Evolutionary conservation across 2,329 filamentous ascomycete species (phyloP), one percentile per base, ranked within the genome.

Genomic region (Aureobasidium vineae): DNA sequence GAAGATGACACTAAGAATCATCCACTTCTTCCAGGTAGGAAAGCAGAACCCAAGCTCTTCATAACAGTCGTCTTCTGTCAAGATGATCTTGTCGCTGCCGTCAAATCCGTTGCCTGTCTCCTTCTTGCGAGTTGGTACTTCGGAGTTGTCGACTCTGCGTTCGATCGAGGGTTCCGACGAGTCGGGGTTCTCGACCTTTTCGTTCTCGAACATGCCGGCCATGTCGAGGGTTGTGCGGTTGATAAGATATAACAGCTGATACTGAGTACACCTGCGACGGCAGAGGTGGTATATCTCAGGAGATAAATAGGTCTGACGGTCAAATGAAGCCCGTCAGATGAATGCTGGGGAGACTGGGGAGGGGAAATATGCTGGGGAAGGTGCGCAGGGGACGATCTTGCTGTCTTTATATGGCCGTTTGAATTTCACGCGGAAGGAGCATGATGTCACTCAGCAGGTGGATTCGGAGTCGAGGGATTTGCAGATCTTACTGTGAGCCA

Each of bases 21-120:
- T 76, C 84, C 84, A 86, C 71, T 85, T 85, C 75, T 81, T 83
- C 78, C 76, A 79, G 1, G 71, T 75, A 0, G 83, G 75, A 67
- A 80, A 85, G 15, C 73, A 75, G 72, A 79, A 83, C 16, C 82
- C 84, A 13, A 84, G 78, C 38, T 79, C 75, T 5, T 83, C 78
- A 60, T 84, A 83, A 38, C 61, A 53, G 26, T 64, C 61, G 28
- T 64, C 61, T 54, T 64, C 61, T 36, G 61, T 64, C 19, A 64
- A 26, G 28, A 64, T 64, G 49, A 64, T 54, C 16, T 54, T 53
- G 47, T 64, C 61, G 45, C 16, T 31, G 36, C 15, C 33, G 5
- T 21, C 40, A 47, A 13, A 43, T 11, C 13, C 33, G 7, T 54
- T 43, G 19, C 36, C 36, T 72, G 7, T 10, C 26, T 57, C 53